Percentiles rank a stretch among this genome's conserved stretches.
Evolutionary conservation across 1,284 basidiomycete genomes (phyloP).

Genomic region (Puccinia novopanici): DNA sequence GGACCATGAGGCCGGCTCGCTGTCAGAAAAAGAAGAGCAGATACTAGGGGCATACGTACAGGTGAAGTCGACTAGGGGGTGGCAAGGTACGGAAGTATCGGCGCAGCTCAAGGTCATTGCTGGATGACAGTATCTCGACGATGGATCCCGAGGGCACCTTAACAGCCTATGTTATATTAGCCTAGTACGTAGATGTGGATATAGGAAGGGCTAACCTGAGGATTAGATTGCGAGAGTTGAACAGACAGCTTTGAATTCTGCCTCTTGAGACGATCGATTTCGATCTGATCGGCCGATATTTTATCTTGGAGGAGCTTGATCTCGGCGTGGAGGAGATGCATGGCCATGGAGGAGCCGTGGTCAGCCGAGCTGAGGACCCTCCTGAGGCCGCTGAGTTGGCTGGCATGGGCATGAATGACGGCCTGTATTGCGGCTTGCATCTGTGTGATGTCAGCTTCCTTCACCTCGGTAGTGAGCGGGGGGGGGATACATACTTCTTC

Average conservation of each 20-base stretch:
- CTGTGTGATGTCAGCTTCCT: too few species aligned
- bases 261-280: conserved; percentile 12
- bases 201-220: background rate
- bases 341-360: conserved; percentile 42
- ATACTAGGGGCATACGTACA: background rate
- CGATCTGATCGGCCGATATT: background rate
- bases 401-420: conserved; percentile 38
- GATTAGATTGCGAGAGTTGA: background rate
- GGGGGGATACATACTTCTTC: conserved; percentile 13
- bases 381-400: conserved; percentile 10
- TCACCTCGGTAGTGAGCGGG: too few species aligned
- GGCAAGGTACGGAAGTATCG: conserved; percentile 26
- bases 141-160: conserved; percentile 1
- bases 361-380: conserved; percentile 21
- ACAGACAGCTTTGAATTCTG: background rate
- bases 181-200: background rate
- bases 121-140: conserved; percentile 6
- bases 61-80: conserved; percentile 19
- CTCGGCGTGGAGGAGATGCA: conserved; percentile 47
- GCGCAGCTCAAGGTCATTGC: conserved; percentile 5
- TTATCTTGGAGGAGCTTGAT: conserved; percentile 32
- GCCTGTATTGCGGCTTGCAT: conserved; percentile 36
- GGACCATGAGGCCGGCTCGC: background rate
- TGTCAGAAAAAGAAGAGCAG: background rate
- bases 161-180: background rate